Conservation (phyloP, 2,329 filamentous ascomycete genomes). For the Fusarium chaquense region DNA sequence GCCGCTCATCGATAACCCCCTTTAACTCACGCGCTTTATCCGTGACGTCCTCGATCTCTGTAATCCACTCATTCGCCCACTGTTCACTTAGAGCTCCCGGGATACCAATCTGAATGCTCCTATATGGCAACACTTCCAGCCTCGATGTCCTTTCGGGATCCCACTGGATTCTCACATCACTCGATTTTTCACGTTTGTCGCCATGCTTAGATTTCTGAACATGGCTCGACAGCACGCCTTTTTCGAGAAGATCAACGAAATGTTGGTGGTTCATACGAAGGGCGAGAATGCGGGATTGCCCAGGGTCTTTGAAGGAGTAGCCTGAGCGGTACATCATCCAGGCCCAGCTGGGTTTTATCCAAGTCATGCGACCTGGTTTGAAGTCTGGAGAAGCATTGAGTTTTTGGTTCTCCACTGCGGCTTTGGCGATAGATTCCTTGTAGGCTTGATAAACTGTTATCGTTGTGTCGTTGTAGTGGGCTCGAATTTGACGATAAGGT, state of each 20-base stretch:
- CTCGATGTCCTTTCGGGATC: slow-evolving; percentile 68
- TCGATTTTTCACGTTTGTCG: slow-evolving; percentile 46
- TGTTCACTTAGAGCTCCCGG: slow-evolving; percentile 57
- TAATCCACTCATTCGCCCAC: slow-evolving; percentile 66
- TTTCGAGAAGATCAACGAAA: slow-evolving; percentile 62
- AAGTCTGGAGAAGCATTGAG: slow-evolving; percentile 67
- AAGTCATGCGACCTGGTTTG: slow-evolving; percentile 69
- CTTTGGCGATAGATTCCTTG: slow-evolving; percentile 62
- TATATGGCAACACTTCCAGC: slow-evolving; percentile 60
- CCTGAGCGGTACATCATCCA: slow-evolving; percentile 75
- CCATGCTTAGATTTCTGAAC: slow-evolving; percentile 1
- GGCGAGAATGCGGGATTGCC: slow-evolving; percentile 68
- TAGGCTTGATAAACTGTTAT: slow-evolving; percentile 75
- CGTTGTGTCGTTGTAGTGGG: slow-evolving; percentile 60
- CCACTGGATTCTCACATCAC: slow-evolving; percentile 70
- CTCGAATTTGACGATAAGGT: slow-evolving; percentile 65
- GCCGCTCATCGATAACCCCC: slow-evolving; percentile 56
- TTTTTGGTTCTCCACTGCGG: slow-evolving; percentile 63
- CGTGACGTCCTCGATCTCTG: slow-evolving; percentile 69
- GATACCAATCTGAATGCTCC: slow-evolving; percentile 74
- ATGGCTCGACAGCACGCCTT: slow-evolving; percentile 52
- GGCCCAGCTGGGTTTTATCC: slow-evolving; percentile 72
- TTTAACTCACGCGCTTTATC: slow-evolving; percentile 63
- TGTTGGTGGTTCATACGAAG: slow-evolving; percentile 64
- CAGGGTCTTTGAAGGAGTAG: slow-evolving; percentile 67